Base-by-base conservation (phyloP, 148 eudicot species). In the Vaccinium myrtillus region DNA sequence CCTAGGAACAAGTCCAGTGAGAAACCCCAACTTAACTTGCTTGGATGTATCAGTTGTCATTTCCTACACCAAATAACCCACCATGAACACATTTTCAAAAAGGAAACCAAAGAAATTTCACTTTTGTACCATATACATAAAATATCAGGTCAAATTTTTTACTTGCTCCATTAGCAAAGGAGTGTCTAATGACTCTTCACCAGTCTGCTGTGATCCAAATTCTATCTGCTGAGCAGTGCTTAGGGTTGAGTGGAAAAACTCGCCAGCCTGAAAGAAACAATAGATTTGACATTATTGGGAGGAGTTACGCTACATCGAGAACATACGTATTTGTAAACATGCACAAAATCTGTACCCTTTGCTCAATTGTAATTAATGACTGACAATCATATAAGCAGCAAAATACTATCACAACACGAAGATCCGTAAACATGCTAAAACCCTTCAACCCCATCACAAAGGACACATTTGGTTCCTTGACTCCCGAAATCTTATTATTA, bases 1-100 rank as follows among this genome's bases (percentile, higher is more conserved):
- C 85, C 97, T 91, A 82, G 98, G 93, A 79, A 97, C 98, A 86
- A 97, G 95, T 53, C 99, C 99, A 83, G 94, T 86, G 48, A 95
- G 77, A 87, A 92, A 95, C 63, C 99, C 99, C 88, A 97, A 88
- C 86, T 95, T 93, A 74, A 94, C 92, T 89, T 88, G 90, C 93
- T 97, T 97, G 86, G 96, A 94, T 85, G 92, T 79, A 90, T 95
- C 99, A 83, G 81, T 86, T 12, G 90, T 76, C 46, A 86, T 83
- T 86, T 90, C 95, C 99, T 97, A 86, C 84, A 82, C 73, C 82
- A 79, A 79, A 54, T 27, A 51, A 54, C 21, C 83, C 81, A 83
- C 58, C 55, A 75, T 14, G 81, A 85, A 86, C 16, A 59, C 48
- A 83, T 63, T 83, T 79, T 81, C 56, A 32, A 53, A 43, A 77